phyloP scores from a whole-genome alignment of 2,329 filamentous ascomycete species.

The Beauveria sp. region DNA sequence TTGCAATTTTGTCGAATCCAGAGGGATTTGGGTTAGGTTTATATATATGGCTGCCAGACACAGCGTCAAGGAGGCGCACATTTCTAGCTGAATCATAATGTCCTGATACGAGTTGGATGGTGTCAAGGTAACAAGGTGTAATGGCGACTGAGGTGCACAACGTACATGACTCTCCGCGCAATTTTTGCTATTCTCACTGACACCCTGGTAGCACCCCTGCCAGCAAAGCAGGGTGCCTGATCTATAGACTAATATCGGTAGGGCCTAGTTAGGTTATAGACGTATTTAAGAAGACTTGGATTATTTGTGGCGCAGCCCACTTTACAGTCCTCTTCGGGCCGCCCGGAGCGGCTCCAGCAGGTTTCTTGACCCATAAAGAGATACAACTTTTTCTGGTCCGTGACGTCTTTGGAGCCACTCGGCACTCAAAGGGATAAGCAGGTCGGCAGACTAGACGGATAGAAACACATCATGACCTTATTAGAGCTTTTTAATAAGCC shows the following conservation, averaged over 20 bases:
- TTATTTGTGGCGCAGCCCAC: neutral
- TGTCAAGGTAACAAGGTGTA: neutral
- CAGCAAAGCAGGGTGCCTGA: neutral
- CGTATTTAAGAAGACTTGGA: neutral
- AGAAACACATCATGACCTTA: neutral
- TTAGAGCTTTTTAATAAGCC: neutral
- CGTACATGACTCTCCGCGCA: neutral
- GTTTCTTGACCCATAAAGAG: neutral
- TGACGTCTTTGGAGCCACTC: neutral
- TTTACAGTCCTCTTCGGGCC: neutral
- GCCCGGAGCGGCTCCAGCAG: neutral
- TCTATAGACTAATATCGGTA: neutral
- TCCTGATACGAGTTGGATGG: neutral
- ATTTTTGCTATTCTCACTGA: neutral
- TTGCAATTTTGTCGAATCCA: neutral
- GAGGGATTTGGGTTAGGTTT: neutral
- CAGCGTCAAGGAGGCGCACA: neutral
- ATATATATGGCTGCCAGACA: neutral
- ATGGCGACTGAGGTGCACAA: neutral
- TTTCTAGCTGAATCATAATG: neutral
- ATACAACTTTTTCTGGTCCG: neutral
- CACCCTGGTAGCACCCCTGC: neutral
- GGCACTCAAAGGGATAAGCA: neutral
- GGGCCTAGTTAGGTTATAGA: neutral
- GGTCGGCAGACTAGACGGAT: neutral